Conservation (phyloP, 805 yeast genomes). For the Lipomyces yamanashiensis region DNA sequence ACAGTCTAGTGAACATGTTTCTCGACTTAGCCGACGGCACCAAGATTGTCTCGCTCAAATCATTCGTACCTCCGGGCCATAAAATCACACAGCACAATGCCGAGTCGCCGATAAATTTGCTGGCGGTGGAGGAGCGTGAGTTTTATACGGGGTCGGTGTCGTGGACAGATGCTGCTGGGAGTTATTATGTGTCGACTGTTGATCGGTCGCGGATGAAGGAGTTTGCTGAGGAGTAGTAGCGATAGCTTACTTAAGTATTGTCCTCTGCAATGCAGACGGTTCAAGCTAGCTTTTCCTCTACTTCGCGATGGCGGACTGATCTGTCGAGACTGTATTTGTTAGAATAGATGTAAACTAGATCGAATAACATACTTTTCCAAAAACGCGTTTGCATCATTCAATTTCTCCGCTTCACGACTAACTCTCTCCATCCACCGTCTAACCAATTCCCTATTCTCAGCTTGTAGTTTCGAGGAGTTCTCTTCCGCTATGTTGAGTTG, state of each 20-base stretch:
- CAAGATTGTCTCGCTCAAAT: slow-evolving; percentile 76
- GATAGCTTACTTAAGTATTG: neutral
- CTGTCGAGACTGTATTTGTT: slow-evolving; percentile 19
- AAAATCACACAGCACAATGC: slow-evolving; percentile 59
- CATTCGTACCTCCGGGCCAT: slow-evolving; percentile 77
- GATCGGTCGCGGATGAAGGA: slow-evolving; percentile 43
- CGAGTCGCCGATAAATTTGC: slow-evolving; percentile 64
- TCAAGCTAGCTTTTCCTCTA: neutral
- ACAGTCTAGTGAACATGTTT: slow-evolving; percentile 66
- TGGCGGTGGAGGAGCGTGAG: slow-evolving; percentile 64
- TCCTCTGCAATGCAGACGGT: too few species aligned
- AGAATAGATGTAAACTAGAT: neutral
- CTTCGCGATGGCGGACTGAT: slow-evolving; percentile 18
- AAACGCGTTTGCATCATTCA: slow-evolving; percentile 56
- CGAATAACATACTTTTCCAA: slow-evolving; percentile 37
- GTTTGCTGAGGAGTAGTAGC: slow-evolving; percentile 17
- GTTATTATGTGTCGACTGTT: slow-evolving; percentile 77
- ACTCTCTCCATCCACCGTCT: slow-evolving; percentile 64
- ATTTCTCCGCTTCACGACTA: slow-evolving; percentile 61
- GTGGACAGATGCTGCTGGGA: slow-evolving; percentile 83
- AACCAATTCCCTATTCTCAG: slow-evolving; percentile 58
- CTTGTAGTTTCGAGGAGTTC: slow-evolving; percentile 48
- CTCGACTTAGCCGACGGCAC: slow-evolving; percentile 71
- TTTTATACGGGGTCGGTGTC: slow-evolving; percentile 77
- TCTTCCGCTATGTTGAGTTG: slow-evolving; percentile 56